phyloP scores from a whole-genome alignment of 2,329 filamentous ascomycete genomes.

The Hypoxylon sp. region DNA sequence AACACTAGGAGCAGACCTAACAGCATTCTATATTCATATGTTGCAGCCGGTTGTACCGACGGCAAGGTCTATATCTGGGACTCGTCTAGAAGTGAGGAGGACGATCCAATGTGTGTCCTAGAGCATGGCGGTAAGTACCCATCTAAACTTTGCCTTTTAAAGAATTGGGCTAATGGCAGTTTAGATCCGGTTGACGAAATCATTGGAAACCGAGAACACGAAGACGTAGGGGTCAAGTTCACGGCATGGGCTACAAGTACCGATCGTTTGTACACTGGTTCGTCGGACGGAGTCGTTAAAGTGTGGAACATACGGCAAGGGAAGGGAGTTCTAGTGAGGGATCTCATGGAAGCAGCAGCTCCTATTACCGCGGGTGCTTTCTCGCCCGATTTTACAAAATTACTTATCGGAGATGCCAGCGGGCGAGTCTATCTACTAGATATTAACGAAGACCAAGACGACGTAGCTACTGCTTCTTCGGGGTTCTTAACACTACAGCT shows the following conservation, averaged over 20 bases:
- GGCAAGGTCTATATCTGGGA: constrained; percentile 76
- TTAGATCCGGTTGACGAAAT: constrained; percentile 56
- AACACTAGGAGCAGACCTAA: constrained; percentile 62
- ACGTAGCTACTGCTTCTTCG: constrained; percentile 44
- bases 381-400: constrained; percentile 68
- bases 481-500: constrained; percentile 58
- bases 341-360: constrained; percentile 68
- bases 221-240: constrained; percentile 76
- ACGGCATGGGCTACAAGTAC: constrained; percentile 71
- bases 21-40: constrained; percentile 64
- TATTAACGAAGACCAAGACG: constrained; percentile 59
- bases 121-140: constrained; percentile 63
- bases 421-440: constrained; percentile 72
- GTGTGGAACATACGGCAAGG: constrained; percentile 72
- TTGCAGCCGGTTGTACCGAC: constrained; percentile 74
- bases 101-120: constrained; percentile 69
- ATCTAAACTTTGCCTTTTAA: constrained; percentile 46
- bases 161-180: constrained; percentile 46
- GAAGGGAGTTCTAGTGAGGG: constrained; percentile 63
- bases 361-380: constrained; percentile 73
- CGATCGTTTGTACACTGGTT: constrained; percentile 74
- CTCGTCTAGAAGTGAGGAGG: constrained; percentile 68
- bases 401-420: constrained; percentile 73
- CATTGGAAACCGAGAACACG: constrained; percentile 64
- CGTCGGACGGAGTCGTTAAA: constrained; percentile 74